phyloP scores from a whole-genome alignment of 768 basidiomycete genomes.

The Hydnum rufescens region DNA sequence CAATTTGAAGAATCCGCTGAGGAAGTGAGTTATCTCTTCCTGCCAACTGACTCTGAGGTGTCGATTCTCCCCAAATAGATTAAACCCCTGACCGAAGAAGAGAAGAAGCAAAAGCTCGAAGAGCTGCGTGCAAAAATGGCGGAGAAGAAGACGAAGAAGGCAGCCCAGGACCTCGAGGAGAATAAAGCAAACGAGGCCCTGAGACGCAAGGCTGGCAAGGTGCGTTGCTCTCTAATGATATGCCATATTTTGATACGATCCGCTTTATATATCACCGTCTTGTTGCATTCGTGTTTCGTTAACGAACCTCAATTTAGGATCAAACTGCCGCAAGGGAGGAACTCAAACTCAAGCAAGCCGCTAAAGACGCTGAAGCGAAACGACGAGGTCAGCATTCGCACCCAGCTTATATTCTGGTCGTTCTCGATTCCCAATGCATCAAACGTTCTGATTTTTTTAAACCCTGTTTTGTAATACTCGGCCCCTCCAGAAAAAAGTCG shows the following conservation, averaged over 20 bases:
- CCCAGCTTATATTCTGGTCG: not conserved
- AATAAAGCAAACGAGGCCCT: conserved; percentile 55
- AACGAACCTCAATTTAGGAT: conserved; percentile 30
- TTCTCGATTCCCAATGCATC: not conserved
- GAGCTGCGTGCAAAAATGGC: conserved; percentile 67
- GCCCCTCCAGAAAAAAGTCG: conserved; percentile 50
- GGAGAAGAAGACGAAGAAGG: conserved; percentile 56
- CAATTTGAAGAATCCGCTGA: conserved; percentile 92
- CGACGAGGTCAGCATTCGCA: conserved; percentile 37
- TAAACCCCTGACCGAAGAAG: conserved; percentile 87
- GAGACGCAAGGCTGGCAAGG: conserved; percentile 71
- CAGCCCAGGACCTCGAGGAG: conserved; percentile 53
- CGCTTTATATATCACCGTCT: not conserved
- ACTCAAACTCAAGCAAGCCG: conserved; percentile 50
- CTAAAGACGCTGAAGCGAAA: conserved; percentile 69
- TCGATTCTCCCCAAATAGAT: conserved; percentile 28
- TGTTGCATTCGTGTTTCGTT: not conserved
- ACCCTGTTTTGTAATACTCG: not conserved
- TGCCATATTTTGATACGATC: not conserved
- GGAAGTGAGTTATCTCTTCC: conserved; percentile 33
- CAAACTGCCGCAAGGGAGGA: conserved; percentile 54
- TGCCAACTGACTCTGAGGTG: not conserved
- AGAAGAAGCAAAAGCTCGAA: conserved; percentile 60
- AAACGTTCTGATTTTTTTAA: too few species aligned
- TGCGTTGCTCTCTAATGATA: conserved; percentile 14